Evolutionary conservation across 768 basidiomycete genomes (phyloP).

Genomic region (Stropharia rugosoannulata): DNA sequence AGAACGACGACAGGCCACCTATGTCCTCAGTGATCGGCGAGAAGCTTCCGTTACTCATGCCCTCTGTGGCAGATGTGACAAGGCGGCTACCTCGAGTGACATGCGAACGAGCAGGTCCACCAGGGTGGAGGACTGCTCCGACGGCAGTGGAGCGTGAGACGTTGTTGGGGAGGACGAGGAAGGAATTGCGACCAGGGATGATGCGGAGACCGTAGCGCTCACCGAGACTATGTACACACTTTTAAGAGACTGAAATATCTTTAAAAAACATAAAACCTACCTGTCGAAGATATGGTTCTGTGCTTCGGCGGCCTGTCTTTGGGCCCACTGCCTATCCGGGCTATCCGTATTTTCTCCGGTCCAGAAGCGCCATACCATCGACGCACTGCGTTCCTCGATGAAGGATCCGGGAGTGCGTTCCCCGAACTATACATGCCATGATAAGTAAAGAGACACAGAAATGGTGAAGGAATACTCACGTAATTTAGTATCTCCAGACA

Average conservation of each 20-base stretch:
- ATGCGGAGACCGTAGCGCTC: conserved; percentile 83
- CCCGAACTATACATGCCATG: conserved; percentile 55
- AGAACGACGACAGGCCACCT: not conserved
- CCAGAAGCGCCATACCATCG: conserved; percentile 86
- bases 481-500: conserved; percentile 85
- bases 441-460: not conserved
- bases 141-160: conserved; percentile 84
- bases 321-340: conserved; percentile 76
- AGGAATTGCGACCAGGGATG: conserved; percentile 75
- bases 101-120: conserved; percentile 42
- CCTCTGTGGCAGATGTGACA: conserved; percentile 16
- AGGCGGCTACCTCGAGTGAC: conserved; percentile 34
- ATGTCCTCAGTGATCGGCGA: not conserved
- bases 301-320: conserved; percentile 84
- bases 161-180: conserved; percentile 82
- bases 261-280: conserved; percentile 29
- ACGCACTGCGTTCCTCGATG: conserved; percentile 81
- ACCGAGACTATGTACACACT: conserved; percentile 57
- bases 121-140: conserved; percentile 73
- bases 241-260: too few relatives aligned
- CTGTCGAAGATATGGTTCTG: conserved; percentile 91
- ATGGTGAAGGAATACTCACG: conserved; percentile 43
- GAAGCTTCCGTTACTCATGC: not conserved
- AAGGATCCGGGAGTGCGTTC: conserved; percentile 87
- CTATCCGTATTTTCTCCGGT: conserved; percentile 46